Base-by-base conservation (phyloP, 805 yeast species). In the Hanseniaspora clermontiae region DNA sequence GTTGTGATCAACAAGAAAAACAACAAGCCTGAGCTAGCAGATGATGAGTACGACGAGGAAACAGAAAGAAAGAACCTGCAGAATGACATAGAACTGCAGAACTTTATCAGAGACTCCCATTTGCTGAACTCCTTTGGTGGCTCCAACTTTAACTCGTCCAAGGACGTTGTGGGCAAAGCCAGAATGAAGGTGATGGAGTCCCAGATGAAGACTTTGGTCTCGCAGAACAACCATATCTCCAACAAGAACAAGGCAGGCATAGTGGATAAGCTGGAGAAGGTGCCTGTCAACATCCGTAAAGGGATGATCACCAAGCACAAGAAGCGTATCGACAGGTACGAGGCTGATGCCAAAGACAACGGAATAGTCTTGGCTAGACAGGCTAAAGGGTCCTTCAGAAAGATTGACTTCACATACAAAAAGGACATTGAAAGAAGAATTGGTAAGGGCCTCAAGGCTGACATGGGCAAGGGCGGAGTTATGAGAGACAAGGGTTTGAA, bases 201-300 rank as follows among this genome's bases (percentile, higher is more conserved):
- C 43, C 72, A 91, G 57, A 69, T 86, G 57, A 68, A 77, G 14
- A 67, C 71, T 11, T 59, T 80, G 1, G 75, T 87, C 0, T 38
- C 48, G 3, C 38, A 45, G 10, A 50, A 56, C 39, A 38, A 38
- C 7, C 53, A 56, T 34, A 62, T 72, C 7, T 65, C 72, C 0
- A 75, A 77, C 58, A 83, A 67, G 76, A 15, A 68, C 65, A 32
- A 70, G 70, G 39, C 65, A 62, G 62, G 59, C 43, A 53, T 49
- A 2, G 57, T 53, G 1, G 58, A 52, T 29, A 78, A 71, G 55
- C 68, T 83, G 38, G 93, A 86, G 61, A 85, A 82, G 52, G 87
- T 88, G 80, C 96, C 97, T 20, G 90, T 93, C 89, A 68, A 78
- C 19, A 80, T 88, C 74, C 77, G 97, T 57, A 86, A 85, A 65